These are phyloP conservation scores for Pyrenophora graminea DNA, from an alignment of 2,329 filamentous ascomycete genomes.

Conservation along the genomic window DNA sequence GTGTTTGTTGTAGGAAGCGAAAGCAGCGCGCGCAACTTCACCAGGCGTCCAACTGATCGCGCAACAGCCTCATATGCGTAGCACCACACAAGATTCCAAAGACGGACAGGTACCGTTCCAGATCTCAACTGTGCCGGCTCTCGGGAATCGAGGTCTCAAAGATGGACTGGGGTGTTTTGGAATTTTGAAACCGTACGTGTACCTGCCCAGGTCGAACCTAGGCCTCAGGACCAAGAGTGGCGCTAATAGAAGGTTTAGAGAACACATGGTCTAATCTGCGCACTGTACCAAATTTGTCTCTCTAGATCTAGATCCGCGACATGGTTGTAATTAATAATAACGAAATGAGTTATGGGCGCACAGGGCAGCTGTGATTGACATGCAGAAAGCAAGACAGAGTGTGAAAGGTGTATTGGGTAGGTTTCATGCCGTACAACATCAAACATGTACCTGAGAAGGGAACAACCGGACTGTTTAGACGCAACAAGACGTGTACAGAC, in stretches of 20 bases:
- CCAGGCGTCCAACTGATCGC: no score
- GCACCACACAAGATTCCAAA: no score
- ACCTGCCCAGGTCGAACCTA: not conserved
- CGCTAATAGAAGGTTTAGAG: not conserved
- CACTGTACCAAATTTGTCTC: not conserved
- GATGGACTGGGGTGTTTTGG: slow-evolving; percentile 7
- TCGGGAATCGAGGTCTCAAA: slow-evolving; percentile 6
- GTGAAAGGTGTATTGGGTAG: no score
- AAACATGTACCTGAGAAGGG: not conserved
- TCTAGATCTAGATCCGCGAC: no score
- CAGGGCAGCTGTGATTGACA: no score
- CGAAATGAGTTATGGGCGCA: not conserved
- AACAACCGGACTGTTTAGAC: no score
- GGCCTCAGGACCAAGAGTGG: not conserved
- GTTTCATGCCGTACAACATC: not conserved
- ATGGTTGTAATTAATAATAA: no score
- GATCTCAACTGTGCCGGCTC: slow-evolving; percentile 5
- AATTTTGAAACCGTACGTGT: slow-evolving; percentile 15
- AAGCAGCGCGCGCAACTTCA: no score
- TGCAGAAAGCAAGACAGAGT: no score
- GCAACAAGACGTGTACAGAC: not conserved
- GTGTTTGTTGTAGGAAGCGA: no score
- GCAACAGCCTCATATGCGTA: no score
- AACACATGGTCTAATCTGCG: not conserved
- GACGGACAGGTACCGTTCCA: slow-evolving; percentile 1